Evolutionary conservation across 208 protist genomes (phyloP), one percentile per base, ranked within the genome.

Genomic region (Acanthamoeba triangularis): DNA sequence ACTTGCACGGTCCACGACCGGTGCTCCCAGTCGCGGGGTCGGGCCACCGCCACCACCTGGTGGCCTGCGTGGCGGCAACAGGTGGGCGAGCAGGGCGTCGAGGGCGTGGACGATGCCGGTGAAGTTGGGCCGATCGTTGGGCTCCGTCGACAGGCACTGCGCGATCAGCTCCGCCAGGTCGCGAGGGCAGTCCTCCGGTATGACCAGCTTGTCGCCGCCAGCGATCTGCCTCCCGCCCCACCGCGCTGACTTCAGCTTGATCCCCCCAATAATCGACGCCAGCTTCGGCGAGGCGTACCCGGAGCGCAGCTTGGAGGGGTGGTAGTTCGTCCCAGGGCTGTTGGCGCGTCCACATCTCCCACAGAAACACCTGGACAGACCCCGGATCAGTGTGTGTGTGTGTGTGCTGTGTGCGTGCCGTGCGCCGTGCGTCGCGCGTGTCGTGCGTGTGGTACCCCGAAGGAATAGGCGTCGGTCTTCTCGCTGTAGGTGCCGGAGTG

Each of bases 391-490:
- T 44, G 41, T 5, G 41, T 1, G 41, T 44, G 41, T 44, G 41
- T 44, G 41, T 1, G 1, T 1, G 41, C 5, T 5, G 41, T 44
- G 41, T 5, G 5, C 7, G 61, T n/a, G n/a, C n/a, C n/a, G n/a
- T n/a, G n/a, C n/a, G n/a, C n/a, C n/a, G n/a, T 72, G 63, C 3
- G 5, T 72, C 49, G 49, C 49, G 49, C 63, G n/a, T 33, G 28
- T 72, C 8, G 20, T 35, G 4, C 10, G 65, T 37, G 33, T 11
- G 25, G 65, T 74, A 92, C 85, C 49, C 87, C 87, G 16, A 93
- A 93, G 49, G 59, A 76, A n/a, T 78, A 93, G 33, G 25, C 35
- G 65, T 93, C 87, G 41, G 30, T 78, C 87, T 93, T 93, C 33
- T 93, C 56, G 61, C 87, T 93, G 87, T 93, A 93, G 54, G 25